Conservation (phyloP, 2,329 filamentous ascomycete genomes). For the Lizonia empirigonia region DNA sequence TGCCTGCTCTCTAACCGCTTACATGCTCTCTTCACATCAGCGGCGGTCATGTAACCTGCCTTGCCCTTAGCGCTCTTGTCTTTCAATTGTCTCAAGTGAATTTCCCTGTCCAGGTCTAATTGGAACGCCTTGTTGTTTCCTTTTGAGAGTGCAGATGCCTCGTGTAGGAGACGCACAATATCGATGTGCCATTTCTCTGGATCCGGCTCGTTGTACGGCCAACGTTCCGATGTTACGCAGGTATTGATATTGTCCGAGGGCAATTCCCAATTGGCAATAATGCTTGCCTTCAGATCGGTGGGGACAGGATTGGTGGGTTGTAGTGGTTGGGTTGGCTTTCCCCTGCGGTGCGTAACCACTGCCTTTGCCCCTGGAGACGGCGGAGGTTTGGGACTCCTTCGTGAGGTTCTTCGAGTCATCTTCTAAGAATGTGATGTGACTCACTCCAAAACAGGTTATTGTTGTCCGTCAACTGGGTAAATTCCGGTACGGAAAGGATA, state of each 20-base stretch:
- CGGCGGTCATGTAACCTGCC: background rate
- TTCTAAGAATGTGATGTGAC: too few species aligned
- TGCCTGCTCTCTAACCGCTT: background rate
- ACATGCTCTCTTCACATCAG: constrained; percentile 1
- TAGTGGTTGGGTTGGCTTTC: background rate
- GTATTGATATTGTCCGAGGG: background rate
- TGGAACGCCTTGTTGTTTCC: background rate
- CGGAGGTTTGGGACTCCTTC: background rate
- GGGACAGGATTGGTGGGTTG: background rate
- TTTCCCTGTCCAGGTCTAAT: background rate
- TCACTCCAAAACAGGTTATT: background rate
- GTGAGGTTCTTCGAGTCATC: constrained; percentile 1
- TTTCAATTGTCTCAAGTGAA: background rate
- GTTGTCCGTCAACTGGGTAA: background rate
- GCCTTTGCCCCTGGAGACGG: background rate
- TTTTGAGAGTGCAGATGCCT: constrained; percentile 2
- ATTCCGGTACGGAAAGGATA: background rate
- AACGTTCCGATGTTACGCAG: background rate
- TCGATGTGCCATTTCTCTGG: constrained; percentile 4
- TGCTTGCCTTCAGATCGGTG: background rate
- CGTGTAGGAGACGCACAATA: constrained; percentile 1
- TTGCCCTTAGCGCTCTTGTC: background rate
- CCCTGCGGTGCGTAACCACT: background rate
- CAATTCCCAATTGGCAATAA: constrained; percentile 6
- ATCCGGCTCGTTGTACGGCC: constrained; percentile 3